Evolutionary conservation across 495 filamentous ascomycete species (phyloP).

Genomic region (Eremomyces bilateralis): DNA sequence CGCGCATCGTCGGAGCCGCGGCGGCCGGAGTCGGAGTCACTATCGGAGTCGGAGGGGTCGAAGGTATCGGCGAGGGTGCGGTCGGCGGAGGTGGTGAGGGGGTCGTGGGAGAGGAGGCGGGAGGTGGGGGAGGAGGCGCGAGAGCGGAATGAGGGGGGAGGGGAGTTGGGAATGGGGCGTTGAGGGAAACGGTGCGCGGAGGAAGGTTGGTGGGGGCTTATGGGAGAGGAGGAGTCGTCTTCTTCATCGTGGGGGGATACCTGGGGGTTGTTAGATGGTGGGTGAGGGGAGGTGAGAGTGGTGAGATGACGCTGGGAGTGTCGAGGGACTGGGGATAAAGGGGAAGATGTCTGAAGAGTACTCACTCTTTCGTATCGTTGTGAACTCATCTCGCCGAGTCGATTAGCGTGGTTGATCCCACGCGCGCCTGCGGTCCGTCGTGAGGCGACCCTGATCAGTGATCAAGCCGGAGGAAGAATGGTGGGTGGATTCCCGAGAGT

Average conservation of each 20-base stretch:
- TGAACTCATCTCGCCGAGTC: conserved; percentile 38
- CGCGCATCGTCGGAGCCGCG: conserved; percentile 59
- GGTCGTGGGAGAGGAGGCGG: conserved; percentile 26
- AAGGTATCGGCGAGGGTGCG: conserved; percentile 77
- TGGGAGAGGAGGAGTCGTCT: conserved; percentile 16
- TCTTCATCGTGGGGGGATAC: conserved; percentile 23
- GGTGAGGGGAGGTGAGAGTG: not conserved
- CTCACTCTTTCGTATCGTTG: conserved; percentile 75
- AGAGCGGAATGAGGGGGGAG: conserved; percentile 86
- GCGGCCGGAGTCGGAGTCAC: conserved; percentile 16
- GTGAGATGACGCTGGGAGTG: not conserved
- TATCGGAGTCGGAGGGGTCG: conserved; percentile 24
- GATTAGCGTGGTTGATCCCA: no score
- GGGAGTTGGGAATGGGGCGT: conserved; percentile 48
- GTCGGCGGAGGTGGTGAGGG: conserved; percentile 36
- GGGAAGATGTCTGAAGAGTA: conserved; percentile 4
- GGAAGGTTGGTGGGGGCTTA: conserved; percentile 14
- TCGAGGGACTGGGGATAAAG: conserved; percentile 3
- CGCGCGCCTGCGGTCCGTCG: no score
- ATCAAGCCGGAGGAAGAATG: no score
- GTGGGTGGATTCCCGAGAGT: no score
- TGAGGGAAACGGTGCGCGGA: conserved; percentile 5
- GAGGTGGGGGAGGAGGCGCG: conserved; percentile 50
- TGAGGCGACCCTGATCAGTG: no score
- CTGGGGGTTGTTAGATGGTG: conserved; percentile 9